These are phyloP conservation scores for Scenedesmus sp. DNA, from an alignment of 163 green algal genomes.

Conservation along the genomic window DNA sequence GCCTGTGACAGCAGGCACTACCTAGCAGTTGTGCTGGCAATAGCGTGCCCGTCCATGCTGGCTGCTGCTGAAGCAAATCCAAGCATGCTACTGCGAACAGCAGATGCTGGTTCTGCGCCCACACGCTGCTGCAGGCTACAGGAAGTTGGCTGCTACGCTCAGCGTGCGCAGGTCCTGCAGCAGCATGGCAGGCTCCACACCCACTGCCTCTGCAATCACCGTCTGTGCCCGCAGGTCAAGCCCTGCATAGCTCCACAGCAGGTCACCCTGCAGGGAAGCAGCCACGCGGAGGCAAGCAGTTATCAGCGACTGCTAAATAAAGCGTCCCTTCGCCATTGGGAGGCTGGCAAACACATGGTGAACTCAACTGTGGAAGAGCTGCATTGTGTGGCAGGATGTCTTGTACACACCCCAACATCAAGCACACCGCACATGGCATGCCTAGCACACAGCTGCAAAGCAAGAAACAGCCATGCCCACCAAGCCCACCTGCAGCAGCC, in stretches of 20 bases:
- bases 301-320: too few relatives aligned
- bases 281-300: not conserved
- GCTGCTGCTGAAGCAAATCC: too few relatives aligned
- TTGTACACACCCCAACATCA: too few relatives aligned
- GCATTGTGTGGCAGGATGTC: too few relatives aligned
- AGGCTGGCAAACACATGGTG: too few relatives aligned
- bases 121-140: not conserved
- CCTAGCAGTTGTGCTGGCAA: too few relatives aligned
- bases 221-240: constrained; percentile 33
- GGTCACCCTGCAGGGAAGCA: constrained; percentile 35
- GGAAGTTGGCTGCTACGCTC: not conserved
- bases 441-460: too few relatives aligned
- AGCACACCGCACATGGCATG: too few relatives aligned
- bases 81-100: not conserved
- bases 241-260: constrained; percentile 32
- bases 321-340: too few relatives aligned
- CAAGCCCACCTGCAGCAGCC: constrained; percentile 34
- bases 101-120: not conserved
- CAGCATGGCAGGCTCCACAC: constrained; percentile 7
- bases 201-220: constrained; percentile 27
- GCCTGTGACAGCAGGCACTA: too few relatives aligned
- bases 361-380: too few relatives aligned
- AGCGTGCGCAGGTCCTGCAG: constrained; percentile 36
- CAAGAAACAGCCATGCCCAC: not conserved
- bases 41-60: too few relatives aligned